phyloP scores from a whole-genome alignment of 2,329 filamentous ascomycete species.

The Karstenula rhodostoma region DNA sequence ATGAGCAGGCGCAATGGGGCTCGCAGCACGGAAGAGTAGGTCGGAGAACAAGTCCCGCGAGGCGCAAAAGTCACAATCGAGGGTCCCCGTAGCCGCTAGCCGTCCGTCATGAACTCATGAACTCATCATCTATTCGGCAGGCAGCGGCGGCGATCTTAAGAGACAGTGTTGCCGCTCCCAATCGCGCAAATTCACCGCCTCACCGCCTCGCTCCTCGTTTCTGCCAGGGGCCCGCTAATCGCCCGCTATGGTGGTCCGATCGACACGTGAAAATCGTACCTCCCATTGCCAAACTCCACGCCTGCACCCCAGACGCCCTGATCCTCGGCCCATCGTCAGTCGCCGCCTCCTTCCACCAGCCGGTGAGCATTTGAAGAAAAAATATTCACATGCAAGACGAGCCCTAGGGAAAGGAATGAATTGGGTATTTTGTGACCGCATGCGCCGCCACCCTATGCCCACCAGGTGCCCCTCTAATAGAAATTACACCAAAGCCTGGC shows the following conservation, averaged over 20 bases:
- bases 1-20: not conserved
- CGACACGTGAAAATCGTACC: slow-evolving; percentile 37
- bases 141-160: slow-evolving; percentile 35
- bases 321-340: slow-evolving; percentile 28
- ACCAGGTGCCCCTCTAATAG: not conserved
- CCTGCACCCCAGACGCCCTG: not conserved
- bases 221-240: slow-evolving; percentile 34
- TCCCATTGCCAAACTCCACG: slow-evolving; percentile 26
- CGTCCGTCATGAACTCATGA: not conserved
- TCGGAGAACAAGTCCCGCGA: not conserved
- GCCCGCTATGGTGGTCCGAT: slow-evolving; percentile 19
- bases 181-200: slow-evolving; percentile 17
- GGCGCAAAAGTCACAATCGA: not conserved
- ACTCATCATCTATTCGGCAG: not conserved
- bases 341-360: not conserved
- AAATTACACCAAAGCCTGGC: not conserved
- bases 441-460: not conserved
- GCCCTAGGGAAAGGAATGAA: not conserved
- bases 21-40: not conserved
- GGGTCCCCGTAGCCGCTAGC: not conserved
- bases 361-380: too few species aligned
- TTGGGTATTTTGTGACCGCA: not conserved
- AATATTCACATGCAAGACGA: slow-evolving; percentile 6
- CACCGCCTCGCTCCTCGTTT: too few species aligned
- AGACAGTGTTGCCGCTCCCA: slow-evolving; percentile 16